These are phyloP conservation scores for Pholiota microspora DNA, from an alignment of 768 basidiomycete genomes.

Conservation along the genomic window DNA sequence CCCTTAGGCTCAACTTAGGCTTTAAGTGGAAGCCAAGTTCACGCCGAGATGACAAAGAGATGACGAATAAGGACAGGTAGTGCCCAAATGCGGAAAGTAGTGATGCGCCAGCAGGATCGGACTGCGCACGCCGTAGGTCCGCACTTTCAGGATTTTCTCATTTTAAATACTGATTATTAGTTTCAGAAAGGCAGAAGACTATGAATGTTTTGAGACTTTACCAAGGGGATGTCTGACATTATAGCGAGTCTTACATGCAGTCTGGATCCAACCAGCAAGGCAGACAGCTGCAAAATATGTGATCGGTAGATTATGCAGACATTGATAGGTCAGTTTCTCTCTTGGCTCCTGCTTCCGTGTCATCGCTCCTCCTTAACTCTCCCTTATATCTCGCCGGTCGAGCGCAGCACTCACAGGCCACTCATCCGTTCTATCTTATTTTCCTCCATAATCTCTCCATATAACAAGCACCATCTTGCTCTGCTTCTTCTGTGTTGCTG, in stretches of 20 bases:
- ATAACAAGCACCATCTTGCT: not conserved
- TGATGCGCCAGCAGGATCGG: not conserved
- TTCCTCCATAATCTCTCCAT: not conserved
- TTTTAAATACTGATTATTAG: not conserved
- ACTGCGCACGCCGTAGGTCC: not conserved
- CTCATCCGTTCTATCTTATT: slow-evolving; percentile 9
- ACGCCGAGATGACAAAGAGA: too few relatives aligned
- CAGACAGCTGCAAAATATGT: not conserved
- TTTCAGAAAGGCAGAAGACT: not conserved
- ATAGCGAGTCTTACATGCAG: not conserved
- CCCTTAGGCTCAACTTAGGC: too few relatives aligned
- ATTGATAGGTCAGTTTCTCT: slow-evolving; percentile 14
- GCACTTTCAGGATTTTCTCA: not conserved
- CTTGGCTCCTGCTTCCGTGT: slow-evolving; percentile 12
- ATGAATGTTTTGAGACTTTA: not conserved
- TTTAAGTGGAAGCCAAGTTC: too few relatives aligned
- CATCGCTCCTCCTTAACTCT: slow-evolving; percentile 18
- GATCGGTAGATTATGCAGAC: slow-evolving; percentile 9
- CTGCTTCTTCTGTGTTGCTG: not conserved
- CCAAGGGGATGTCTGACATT: not conserved
- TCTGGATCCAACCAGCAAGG: not conserved
- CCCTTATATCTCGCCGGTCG: slow-evolving; percentile 28
- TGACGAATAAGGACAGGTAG: not conserved
- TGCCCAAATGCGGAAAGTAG: not conserved
- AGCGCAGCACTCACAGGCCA: slow-evolving; percentile 13